Evolutionary conservation across 805 yeast genomes (phyloP), one percentile per base, ranked within the genome.

Genomic region (Candida silvatica): DNA sequence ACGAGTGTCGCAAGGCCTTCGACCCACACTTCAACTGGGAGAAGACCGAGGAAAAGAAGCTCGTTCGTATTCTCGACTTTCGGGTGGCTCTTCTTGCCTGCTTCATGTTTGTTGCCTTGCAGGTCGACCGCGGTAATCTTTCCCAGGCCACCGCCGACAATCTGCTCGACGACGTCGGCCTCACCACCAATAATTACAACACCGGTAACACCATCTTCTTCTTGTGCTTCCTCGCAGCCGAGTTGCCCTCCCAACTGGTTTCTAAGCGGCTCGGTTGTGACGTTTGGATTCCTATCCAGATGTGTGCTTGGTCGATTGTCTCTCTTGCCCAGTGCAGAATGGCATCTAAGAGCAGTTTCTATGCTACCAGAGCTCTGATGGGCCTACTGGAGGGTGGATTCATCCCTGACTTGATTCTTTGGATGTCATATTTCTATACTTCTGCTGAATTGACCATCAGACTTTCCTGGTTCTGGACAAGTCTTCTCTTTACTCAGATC

Each of bases 321-420:
- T 70, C 80, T 3, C 56, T 71, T 29, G 54, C 58, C 30, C 84
- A 78, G 49, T 67, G 66, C 29, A 61, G 59, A 14, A 53, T 77
- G 37, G 54, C 43, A 2, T 54, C 54, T 28, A 62, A 54, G 38
- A 47, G 61, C 1, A 64, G 71, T 0, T 77, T 73, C 41, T 61
- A 55, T 37, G 61, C 59, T 7, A 64, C 74, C 4, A 59, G 83
- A 40, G 68, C 69, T 0, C 57, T 74, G 4, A 47, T 76, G 29
- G 85, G 80, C 2, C 46, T 67, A 3, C 51, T 72, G n/a, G 78
- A 79, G 51, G 85, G 85, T 37, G 85, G 86, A 0, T 77, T 77
- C 39, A 77, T 80, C 36, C 78, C 81, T 23, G 85, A 78, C 45
- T 56, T 71, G 23, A 66, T 72, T 37, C 56, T 78, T 32, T 80